Base-by-base conservation (phyloP, 2,329 filamentous ascomycete species). In the Stemphylium beticola region DNA sequence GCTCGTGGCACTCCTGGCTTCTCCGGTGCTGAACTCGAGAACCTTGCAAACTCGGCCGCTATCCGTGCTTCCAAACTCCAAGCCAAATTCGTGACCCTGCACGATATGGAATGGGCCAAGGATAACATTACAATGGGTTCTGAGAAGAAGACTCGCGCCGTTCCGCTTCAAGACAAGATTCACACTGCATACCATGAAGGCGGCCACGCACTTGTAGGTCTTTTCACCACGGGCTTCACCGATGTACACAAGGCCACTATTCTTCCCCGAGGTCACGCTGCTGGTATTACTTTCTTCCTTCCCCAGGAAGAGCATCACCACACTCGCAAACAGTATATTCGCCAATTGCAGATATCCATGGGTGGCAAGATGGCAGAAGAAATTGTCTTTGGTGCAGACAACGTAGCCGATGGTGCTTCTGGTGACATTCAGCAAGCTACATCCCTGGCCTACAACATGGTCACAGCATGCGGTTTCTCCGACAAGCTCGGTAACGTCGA, bases 101-200 rank as follows among this genome's bases (percentile, higher is more conserved):
- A 83, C 31, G 92, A 98, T 71, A 88, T 98, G 61, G 93, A 97
- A 66, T 99, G 93, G 93, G 95, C 95, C 53, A 98, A 96, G 78
- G 95, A 99, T 80, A 95, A 95, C 78, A 91, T 99, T 49, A 89
- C 96, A 75, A 96, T 99, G 92, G 95, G 95, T 33, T 91, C 93
- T 2, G 95, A 99, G 79, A 87, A 89, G 72, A 90, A 88, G 74
- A 96, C 89, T 64, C 92, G 93, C 78, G 85, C 97, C 51, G 93
- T 99, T 51, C 90, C 89, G 38, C 87, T 93, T 61, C 92, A 96
- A 78, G 95, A 99, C 78, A 98, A 96, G 80, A 85, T 95, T 66
- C 88, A 92, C 82, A 96, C 93, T n/a, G 92, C 92, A 1, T 96
- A 96, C 70, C 92, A 96, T 71, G 95, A 99, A 78, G 96, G 93